Base-by-base conservation (phyloP, 2,329 filamentous ascomycete species). In the Penicillium sp. region DNA sequence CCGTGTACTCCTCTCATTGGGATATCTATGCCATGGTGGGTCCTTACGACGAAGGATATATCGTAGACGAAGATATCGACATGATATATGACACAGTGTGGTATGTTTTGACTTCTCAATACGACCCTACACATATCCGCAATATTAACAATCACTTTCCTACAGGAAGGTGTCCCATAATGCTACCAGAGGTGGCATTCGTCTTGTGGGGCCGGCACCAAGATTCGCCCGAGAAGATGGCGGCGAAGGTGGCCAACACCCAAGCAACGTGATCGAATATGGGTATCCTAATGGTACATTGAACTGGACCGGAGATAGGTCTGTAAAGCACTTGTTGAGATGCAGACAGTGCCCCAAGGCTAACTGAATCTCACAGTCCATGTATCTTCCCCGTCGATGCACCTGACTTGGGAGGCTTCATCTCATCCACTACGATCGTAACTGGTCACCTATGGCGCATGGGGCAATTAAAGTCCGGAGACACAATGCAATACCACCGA, bases 161-260 rank as follows among this genome's bases (percentile, higher is more conserved):
- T 27, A 7, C 3, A 47, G 45, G 46, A 13, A 41, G 4, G 75
- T 87, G 2, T 83, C 80, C 0, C 84, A 87, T 60, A 87, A 87
- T 54, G 79, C 82, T 1, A 82, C 81, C 11, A 75, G 85, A 53
- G 83, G 79, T 39, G 85, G 83, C 0, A 82, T 88, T 24, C 78
- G 85, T 6, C 74, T 88, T 0, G 68, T 84, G 1, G 85, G 85
- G 0, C 83, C 84, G 0, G 77, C 79, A 0, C 82, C 83, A 0
- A 77, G 80, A 57, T 88, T 82, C 80, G 81, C 83, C 13, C 74
- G 85, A 6, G 67, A 77, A 31, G 79, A 83, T 58, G 85, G 85
- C 10, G 85, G 84, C 0, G 84, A 86, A 56, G 85, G 83, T 7
- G 85, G 85, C 10, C 77, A 81, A 1, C 85, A 88, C 66, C 85